Base-by-base conservation (phyloP, 2,329 filamentous ascomycete species). In the Diaporthe citrichinensis region DNA sequence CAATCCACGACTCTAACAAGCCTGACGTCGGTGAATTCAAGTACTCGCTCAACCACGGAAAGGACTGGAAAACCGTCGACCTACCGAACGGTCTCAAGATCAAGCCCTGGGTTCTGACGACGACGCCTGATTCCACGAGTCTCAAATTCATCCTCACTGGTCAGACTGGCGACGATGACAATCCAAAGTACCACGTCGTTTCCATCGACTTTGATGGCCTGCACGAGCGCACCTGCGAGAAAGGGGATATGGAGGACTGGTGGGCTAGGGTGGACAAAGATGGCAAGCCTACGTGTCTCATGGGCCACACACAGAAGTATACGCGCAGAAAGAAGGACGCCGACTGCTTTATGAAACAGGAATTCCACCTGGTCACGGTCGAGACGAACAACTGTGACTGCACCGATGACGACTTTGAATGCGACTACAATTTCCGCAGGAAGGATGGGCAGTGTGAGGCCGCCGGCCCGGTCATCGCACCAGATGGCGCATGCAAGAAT, bases 271-370 rank as follows among this genome's bases (percentile, higher is more conserved):
- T 94, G 51, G 93, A 98, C 81, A 90, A 94, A 41, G 90, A 98
- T 31, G 94, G 94, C 44, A 90, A 98, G 71, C 90, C 96, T 3
- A 94, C 92, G 69, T 99, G 97, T 83, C 88, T 99, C 78, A 98
- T 99, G 96, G 97, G 97, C 28, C 96, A 98, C 83, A 98, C 93
- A 80, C 96, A 98, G 82, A 95, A 91, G 77, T 99, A 94, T 84
- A 90, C 88, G 73, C 92, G 97, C 78, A 92, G 97, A 79, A 98
- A 97, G 87, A 94, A 95, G 82, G 90, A 94, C 79, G 93, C 94
- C 25, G 92, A 98, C 76, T 99, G 97, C 84, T 98, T 98, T 82
- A 89, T 98, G 79, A 94, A 94, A 79, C 89, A 94, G 76, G 92
- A 96, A 72, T 98, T 98, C 86, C 92, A 95, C 81, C 94, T 97